These are phyloP conservation scores for Magnaporthales sp. DNA, from an alignment of 2,329 filamentous ascomycete species.

Conservation along the genomic window DNA sequence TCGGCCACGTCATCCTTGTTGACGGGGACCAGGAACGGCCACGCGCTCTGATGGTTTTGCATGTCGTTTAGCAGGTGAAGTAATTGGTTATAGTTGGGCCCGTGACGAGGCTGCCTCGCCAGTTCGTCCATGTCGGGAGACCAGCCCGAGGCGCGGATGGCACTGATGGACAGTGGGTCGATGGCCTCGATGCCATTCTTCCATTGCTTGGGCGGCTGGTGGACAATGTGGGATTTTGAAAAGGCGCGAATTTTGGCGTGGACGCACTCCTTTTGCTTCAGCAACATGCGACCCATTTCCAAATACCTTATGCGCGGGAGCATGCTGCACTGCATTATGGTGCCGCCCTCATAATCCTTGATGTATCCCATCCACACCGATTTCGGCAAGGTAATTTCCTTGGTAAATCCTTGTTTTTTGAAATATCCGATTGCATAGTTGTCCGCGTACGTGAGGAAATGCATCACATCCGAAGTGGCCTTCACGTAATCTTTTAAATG, in stretches of 20 bases:
- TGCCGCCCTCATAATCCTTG: slow-evolving; percentile 72
- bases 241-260: slow-evolving; percentile 66
- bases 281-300: slow-evolving; percentile 59
- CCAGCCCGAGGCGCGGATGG: slow-evolving; percentile 65
- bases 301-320: slow-evolving; percentile 66
- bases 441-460: slow-evolving; percentile 71
- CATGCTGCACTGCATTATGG: slow-evolving; percentile 75
- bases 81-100: slow-evolving; percentile 65
- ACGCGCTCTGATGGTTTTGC: slow-evolving; percentile 63
- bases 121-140: slow-evolving; percentile 69
- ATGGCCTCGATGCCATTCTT: slow-evolving; percentile 43
- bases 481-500: slow-evolving; percentile 72
- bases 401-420: slow-evolving; percentile 73
- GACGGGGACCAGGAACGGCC: slow-evolving; percentile 68
- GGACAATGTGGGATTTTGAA: slow-evolving; percentile 59
- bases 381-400: slow-evolving; percentile 65
- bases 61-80: slow-evolving; percentile 64
- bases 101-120: slow-evolving; percentile 64
- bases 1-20: slow-evolving; percentile 69
- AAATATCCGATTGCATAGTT: slow-evolving; percentile 76
- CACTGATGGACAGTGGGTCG: slow-evolving; percentile 57
- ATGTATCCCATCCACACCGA: slow-evolving; percentile 74
- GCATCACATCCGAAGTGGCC: slow-evolving; percentile 67
- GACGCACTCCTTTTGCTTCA: slow-evolving; percentile 68
- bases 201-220: slow-evolving; percentile 60